phyloP scores from a whole-genome alignment of 257 asterid species.

The Nicotiana paniculata region DNA sequence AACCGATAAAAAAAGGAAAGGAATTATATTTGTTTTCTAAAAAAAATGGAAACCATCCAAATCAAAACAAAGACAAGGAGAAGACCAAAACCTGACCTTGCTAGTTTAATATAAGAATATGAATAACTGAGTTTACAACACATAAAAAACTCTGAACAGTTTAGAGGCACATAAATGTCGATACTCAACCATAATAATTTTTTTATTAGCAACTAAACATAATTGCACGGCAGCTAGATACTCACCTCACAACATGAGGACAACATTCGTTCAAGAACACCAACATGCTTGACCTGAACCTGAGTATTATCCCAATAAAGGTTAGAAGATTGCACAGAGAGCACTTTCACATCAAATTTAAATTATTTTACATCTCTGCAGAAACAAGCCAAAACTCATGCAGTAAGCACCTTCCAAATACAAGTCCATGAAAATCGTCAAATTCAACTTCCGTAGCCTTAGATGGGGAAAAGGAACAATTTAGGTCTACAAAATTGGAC shows the following conservation, averaged over 20 bases:
- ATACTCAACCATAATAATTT: background rate
- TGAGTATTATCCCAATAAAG: conserved; percentile 22
- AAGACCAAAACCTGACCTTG: background rate
- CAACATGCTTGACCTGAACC: conserved; percentile 51
- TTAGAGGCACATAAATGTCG: background rate
- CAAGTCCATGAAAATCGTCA: background rate
- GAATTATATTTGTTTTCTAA: background rate
- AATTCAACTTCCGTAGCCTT: background rate
- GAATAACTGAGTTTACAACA: background rate
- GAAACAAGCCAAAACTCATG: background rate
- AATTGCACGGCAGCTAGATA: conserved; percentile 5
- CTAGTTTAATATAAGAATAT: background rate
- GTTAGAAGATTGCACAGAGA: background rate
- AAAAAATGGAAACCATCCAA: background rate
- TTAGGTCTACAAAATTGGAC: background rate
- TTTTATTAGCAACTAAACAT: background rate
- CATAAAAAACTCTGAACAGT: background rate
- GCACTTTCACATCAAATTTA: background rate
- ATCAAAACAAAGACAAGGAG: background rate
- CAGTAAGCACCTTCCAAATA: background rate
- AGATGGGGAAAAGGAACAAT: background rate
- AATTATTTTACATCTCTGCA: background rate
- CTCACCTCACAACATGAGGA: conserved; percentile 81
- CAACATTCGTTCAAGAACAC: conserved; percentile 55
- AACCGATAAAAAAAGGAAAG: background rate